Conservation (phyloP, 176 grass and related monocot genomes). For the Phragmites australis region DNA sequence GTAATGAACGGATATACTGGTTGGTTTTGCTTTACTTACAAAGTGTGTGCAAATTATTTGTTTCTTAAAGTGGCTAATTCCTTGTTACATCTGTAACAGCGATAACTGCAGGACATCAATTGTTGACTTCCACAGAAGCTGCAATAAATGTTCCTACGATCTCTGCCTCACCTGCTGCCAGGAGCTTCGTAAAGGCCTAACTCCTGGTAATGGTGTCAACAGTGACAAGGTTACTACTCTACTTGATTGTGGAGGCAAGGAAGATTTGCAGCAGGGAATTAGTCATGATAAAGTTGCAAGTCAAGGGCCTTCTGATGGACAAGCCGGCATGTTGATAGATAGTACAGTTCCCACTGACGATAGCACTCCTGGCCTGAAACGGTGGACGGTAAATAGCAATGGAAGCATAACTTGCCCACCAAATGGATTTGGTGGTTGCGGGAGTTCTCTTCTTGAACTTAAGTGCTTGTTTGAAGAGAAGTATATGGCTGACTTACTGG, state of each 20-base stretch:
- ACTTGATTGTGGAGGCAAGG: conserved; percentile 15
- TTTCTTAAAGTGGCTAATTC: conserved; percentile 14
- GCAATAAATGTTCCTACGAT: conserved; percentile 59
- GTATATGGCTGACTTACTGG: conserved; percentile 38
- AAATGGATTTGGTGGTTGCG: conserved; percentile 61
- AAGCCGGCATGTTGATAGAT: neutral
- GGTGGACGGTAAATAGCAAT: conserved; percentile 51
- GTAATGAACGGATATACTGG: conserved; percentile 72
- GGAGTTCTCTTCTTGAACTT: conserved; percentile 52
- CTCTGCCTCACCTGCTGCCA: conserved; percentile 66
- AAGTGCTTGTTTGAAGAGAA: conserved; percentile 56
- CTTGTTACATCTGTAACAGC: conserved; percentile 33
- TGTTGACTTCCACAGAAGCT: conserved; percentile 80
- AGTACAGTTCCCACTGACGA: neutral
- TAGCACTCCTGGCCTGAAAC: neutral
- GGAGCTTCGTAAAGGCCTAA: conserved; percentile 56
- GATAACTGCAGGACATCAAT: conserved; percentile 85
- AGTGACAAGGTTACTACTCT: neutral
- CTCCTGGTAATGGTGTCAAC: conserved; percentile 10
- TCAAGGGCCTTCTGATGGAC: neutral
- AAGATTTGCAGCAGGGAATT: conserved; percentile 17
- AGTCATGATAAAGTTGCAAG: neutral
- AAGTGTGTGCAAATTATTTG: neutral
- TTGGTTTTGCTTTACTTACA: conserved; percentile 31
- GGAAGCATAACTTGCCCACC: conserved; percentile 85